These are phyloP conservation scores for Cardiosporidium cionae DNA, from an alignment of 169 alveolate genomes.

Conservation along the genomic window DNA sequence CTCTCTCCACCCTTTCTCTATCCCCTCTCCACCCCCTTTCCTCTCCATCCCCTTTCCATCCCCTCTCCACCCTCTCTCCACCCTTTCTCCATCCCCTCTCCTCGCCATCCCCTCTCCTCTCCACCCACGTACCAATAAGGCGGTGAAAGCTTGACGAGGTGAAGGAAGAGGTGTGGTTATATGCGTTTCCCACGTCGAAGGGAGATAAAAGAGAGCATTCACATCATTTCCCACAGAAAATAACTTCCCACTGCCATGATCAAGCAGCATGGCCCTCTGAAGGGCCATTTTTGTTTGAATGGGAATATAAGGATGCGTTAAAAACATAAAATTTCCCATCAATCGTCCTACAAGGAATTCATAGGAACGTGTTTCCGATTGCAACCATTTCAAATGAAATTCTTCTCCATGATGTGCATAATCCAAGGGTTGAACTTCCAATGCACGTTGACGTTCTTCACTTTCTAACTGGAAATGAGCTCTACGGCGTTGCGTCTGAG, in stretches of 20 bases:
- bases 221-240: slow-evolving; percentile 37
- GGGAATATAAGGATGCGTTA: slow-evolving; percentile 26
- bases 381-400: background rate
- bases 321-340: slow-evolving; percentile 26
- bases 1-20: too few species aligned
- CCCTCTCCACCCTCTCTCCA: too few species aligned
- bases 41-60: too few species aligned
- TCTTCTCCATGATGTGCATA: slow-evolving; percentile 24
- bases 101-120: too few species aligned
- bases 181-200: too few species aligned
- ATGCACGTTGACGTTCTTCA: slow-evolving; percentile 5
- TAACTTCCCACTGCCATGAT: slow-evolving; percentile 18
- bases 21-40: too few species aligned
- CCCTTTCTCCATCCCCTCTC: too few species aligned
- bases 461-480: slow-evolving; percentile 9
- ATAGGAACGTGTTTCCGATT: background rate
- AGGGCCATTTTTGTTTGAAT: slow-evolving; percentile 6
- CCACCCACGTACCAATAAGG: slow-evolving; percentile 4
- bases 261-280: background rate
- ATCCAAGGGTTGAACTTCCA: slow-evolving; percentile 31
- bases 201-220: slow-evolving; percentile 30
- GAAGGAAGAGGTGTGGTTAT: background rate
- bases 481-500: slow-evolving; percentile 36
- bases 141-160: background rate
- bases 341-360: slow-evolving; percentile 20